Percentiles rank a stretch among this genome's conserved stretches.
Conservation (phyloP, 495 filamentous ascomycete genomes). For the Tuber borchii region DNA sequence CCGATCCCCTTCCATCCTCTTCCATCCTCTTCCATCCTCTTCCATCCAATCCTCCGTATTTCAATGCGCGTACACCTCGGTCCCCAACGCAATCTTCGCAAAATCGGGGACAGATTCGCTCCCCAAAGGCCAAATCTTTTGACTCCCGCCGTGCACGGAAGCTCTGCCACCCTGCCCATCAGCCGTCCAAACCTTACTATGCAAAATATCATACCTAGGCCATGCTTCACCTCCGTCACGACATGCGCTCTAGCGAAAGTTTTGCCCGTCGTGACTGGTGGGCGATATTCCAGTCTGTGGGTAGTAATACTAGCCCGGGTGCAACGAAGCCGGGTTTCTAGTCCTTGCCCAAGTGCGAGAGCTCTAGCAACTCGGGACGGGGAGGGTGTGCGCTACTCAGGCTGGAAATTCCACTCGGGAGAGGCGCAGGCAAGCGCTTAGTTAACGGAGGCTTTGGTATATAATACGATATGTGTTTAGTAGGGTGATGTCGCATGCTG, state of each 20-base stretch:
- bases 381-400: background rate
- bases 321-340: no score
- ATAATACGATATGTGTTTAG: background rate
- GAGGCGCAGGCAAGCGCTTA: background rate
- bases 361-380: background rate
- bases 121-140: background rate
- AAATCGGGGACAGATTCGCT: background rate
- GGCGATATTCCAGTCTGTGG: background rate
- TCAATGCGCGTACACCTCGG: background rate
- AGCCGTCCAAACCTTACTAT: background rate
- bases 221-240: no score
- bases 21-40: no score
- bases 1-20: background rate
- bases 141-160: background rate
- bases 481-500: background rate
- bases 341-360: background rate
- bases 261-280: background rate
- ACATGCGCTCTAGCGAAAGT: background rate
- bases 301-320: background rate
- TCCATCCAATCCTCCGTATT: background rate
- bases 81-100: background rate
- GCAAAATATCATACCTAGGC: background rate
- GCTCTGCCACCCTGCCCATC: background rate
- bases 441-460: background rate
- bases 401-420: background rate